Conservation (phyloP, 2,329 filamentous ascomycete species). For the Fusarium agapanthi region DNA sequence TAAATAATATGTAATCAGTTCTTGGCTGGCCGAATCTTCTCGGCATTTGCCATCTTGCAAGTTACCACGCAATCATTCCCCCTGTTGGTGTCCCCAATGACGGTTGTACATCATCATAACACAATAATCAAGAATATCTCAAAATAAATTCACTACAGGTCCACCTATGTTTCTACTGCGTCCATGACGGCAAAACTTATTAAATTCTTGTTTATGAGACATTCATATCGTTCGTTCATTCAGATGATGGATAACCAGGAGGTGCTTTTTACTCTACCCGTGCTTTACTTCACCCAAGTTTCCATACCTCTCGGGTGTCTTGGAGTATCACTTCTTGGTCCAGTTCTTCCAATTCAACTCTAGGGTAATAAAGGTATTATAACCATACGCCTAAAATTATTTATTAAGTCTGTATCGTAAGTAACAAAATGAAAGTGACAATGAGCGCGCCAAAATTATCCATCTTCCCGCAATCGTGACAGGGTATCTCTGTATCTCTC, state of each 20-base stretch:
- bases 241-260: not conserved
- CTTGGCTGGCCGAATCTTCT: not conserved
- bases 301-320: not conserved
- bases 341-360: too few relatives aligned
- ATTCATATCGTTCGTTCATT: not conserved
- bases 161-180: not conserved
- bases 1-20: constrained; percentile 1
- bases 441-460: not conserved
- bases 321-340: not conserved
- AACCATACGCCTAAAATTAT: not conserved
- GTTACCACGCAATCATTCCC: not conserved
- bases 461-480: not conserved
- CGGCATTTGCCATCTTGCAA: not conserved
- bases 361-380: not conserved
- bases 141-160: not conserved
- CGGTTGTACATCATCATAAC: constrained; percentile 27
- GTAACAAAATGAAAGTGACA: not conserved
- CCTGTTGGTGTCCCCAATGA: constrained; percentile 11
- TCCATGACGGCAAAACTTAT: not conserved
- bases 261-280: not conserved
- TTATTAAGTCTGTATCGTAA: not conserved
- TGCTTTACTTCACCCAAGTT: not conserved
- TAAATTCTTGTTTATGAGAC: not conserved
- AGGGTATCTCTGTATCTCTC: constrained; percentile 9
- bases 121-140: constrained; percentile 9